Evolutionary conservation across 331 rosid genomes (phyloP), one percentile per base, ranked within the genome.

Genomic region (Pyracantha coccinea): DNA sequence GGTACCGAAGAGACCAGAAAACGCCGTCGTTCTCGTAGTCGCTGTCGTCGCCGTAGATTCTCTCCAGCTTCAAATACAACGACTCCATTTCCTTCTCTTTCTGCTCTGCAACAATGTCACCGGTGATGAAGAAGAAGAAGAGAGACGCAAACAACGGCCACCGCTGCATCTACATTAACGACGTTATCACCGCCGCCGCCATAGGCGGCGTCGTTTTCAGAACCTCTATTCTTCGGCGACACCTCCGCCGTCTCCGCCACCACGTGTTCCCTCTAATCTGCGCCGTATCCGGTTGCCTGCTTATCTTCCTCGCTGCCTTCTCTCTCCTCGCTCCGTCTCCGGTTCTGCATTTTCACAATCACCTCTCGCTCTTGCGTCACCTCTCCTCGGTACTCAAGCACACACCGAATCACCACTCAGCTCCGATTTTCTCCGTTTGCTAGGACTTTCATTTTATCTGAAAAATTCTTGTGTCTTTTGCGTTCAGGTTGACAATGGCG

Each of bases 261-360:
- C 82, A 71, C 68, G 16, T 83, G 16, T 83, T 83, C 32, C 83
- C 88, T 15, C 77, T 93, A 66, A 25, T 89, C 66, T 85, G 86
- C 29, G 88, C 88, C 44, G 35, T 88, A 67, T 84, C 85, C 62
- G 86, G 80, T 5, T 86, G 77, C 78, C 69, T 91, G 7, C 84
- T 93, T 27, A 76, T 93, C 29, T 70, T 92, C 67, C 78, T 89
- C 59, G 78, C 74, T 52, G 69, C 85, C 7, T 76, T 84, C 82
- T 79, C 89, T 62, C 79, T 88, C 2, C 85, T 87, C 53, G 75
- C 62, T 58, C 82, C 84, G 11, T 72, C 81, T 50, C 86, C 81
- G 16, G 54, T 60, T 47, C 87, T 86, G 11, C 74, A 78, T 4
- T 85, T 78, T 58, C 55, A 25, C 58, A 74, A 76, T 64, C 84